Evolutionary conservation across 2,329 filamentous ascomycete genomes (phyloP), one percentile per base, ranked within the genome.

Genomic region (Rosellinia necatrix): DNA sequence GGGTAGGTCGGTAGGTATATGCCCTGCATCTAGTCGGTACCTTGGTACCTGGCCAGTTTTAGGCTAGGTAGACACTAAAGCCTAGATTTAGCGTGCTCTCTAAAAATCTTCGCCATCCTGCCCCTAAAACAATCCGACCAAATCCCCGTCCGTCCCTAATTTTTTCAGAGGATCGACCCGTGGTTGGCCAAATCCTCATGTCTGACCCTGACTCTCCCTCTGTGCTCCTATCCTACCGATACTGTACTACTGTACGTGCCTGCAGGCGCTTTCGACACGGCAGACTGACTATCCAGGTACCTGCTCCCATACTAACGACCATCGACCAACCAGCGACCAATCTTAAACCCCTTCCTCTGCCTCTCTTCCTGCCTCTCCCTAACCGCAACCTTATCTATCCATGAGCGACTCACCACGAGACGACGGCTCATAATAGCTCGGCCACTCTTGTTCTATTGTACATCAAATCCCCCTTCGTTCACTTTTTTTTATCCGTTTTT

Each of bases 181-280:
- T 58, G 56, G 41, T 58, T 58, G 50, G 56, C 10, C 46, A 37
- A 46, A 32, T 25, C 27, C 34, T 47, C 9, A 35, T 29, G 22
- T 25, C 40, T 46, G 17, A 40, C 27, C 47, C 49, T 48, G 54
- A 27, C 49, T 42, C 19, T 35, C n/a, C n/a, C n/a, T n/a, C n/a
- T 40, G 24, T 17, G 24, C 37, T 40, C 37, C 37, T 40, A 22
- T 40, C 21, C 7, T 35, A 35, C 13, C n/a, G n/a, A n/a, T n/a
- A n/a, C n/a, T n/a, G n/a, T n/a, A n/a, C n/a, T n/a, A n/a, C n/a
- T n/a, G 21, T 13, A 19, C 32, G 24, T 25, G 41, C 41, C 41
- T 44, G 41, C 41, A n/a, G n/a, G n/a, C n/a, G n/a, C n/a, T n/a
- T n/a, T n/a, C n/a, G 27, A 27, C 40, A 25, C 27, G 40, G 27